Conservation (phyloP, 164 flowering plant genomes). For the Aristolochia contorta region DNA sequence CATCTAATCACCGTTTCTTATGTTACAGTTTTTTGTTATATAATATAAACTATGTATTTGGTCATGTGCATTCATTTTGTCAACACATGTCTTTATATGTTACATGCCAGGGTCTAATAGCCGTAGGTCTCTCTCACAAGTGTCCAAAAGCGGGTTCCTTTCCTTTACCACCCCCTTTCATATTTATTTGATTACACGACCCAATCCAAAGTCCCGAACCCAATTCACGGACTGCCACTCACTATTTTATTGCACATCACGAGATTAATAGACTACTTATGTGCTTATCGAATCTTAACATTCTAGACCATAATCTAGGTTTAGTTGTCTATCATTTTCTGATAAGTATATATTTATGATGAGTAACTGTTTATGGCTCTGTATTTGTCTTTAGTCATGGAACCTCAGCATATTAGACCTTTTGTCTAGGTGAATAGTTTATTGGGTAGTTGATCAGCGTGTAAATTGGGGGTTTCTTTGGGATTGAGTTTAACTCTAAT, state of each 20-base stretch:
- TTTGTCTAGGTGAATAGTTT: too few relatives aligned
- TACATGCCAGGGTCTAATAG: slow-evolving; percentile 18
- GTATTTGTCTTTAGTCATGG: too few relatives aligned
- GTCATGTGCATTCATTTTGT: slow-evolving; percentile 36
- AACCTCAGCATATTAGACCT: background rate
- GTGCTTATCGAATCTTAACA: slow-evolving; percentile 15
- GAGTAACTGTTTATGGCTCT: too few relatives aligned
- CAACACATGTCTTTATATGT: slow-evolving; percentile 18
- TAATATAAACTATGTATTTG: background rate
- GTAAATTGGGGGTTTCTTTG: too few relatives aligned
- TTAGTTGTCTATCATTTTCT: slow-evolving; percentile 22
- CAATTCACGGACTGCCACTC: slow-evolving; percentile 26
- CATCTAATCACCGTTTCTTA: background rate
- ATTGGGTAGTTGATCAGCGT: too few relatives aligned
- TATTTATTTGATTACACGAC: slow-evolving; percentile 44
- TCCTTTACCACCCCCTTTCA: too few relatives aligned
- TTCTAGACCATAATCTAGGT: slow-evolving; percentile 36
- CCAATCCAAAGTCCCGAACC: slow-evolving; percentile 8
- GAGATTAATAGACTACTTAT: slow-evolving; percentile 7
- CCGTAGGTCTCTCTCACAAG: slow-evolving; percentile 20
- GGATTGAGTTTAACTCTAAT: too few relatives aligned
- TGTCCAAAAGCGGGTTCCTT: background rate
- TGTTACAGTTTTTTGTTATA: background rate
- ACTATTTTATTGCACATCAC: slow-evolving; percentile 8
- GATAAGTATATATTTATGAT: slow-evolving; percentile 9